Evolutionary conservation across 306 rosid species (phyloP).

Genomic region (Adenanthera pavonina): DNA sequence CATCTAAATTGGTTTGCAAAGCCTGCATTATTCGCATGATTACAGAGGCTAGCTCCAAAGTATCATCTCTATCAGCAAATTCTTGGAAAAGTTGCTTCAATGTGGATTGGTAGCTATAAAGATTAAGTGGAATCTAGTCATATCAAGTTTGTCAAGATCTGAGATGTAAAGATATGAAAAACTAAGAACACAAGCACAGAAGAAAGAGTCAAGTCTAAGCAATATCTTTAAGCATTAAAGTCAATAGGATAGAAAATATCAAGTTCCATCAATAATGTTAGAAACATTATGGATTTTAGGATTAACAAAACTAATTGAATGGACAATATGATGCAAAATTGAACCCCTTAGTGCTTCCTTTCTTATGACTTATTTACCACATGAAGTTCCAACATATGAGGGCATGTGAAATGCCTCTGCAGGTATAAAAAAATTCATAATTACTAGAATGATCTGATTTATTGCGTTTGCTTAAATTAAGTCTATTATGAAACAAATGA

Average conservation of each 20-base stretch:
- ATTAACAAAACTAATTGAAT: no score
- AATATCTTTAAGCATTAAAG: neutral
- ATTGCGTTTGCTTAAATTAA: no score
- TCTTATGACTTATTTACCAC: no score
- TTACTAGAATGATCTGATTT: no score
- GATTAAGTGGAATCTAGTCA: neutral
- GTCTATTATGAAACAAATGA: no score
- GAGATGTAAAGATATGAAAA: neutral
- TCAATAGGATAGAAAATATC: neutral
- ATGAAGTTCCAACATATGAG: no score
- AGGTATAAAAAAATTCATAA: no score
- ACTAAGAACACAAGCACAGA: no score
- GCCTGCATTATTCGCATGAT: conserved; percentile 81
- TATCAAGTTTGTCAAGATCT: neutral
- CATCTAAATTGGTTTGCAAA: conserved; percentile 77
- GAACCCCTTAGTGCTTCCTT: no score
- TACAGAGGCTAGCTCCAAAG: conserved; percentile 64
- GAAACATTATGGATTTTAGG: neutral
- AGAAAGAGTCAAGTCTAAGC: neutral
- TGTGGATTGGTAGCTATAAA: conserved; percentile 62
- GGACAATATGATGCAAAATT: no score
- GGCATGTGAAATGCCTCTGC: no score
- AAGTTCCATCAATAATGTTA: neutral
- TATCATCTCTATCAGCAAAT: conserved; percentile 56
- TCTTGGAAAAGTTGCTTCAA: conserved; percentile 48